phyloP scores from a whole-genome alignment of 164 flowering plant genomes.

The Vitis rupestris region DNA sequence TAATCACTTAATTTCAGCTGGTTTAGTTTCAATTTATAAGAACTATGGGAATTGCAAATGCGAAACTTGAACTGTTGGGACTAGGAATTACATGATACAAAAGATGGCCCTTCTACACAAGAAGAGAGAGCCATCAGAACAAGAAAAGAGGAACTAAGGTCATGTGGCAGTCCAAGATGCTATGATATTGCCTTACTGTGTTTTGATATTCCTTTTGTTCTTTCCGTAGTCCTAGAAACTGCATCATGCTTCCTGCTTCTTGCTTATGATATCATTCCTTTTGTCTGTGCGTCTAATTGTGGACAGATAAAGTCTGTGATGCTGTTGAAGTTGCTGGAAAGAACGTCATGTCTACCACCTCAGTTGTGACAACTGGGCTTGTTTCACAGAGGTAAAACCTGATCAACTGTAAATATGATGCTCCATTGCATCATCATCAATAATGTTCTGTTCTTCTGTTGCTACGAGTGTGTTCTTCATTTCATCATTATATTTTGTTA shows the following conservation, averaged over 20 bases:
- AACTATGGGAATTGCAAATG: no score
- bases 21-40: no score
- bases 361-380: slow-evolving; percentile 78
- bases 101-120: no score
- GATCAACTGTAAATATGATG: not conserved
- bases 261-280: not conserved
- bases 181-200: not conserved
- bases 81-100: no score
- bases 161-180: not conserved
- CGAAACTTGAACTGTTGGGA: no score
- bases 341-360: slow-evolving; percentile 85
- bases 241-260: not conserved
- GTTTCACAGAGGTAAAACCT: slow-evolving; percentile 65
- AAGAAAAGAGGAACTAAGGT: no score
- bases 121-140: no score
- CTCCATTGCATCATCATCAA: not conserved
- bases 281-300: not conserved
- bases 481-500: not conserved
- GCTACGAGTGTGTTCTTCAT: not conserved
- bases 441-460: not conserved
- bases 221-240: no score
- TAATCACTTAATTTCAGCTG: no score
- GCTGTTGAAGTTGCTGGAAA: slow-evolving; percentile 89
- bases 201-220: no score
- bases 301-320: slow-evolving; percentile 73